These are phyloP conservation scores for Anisodus acutangulus DNA, from an alignment of 257 asterid genomes.

Conservation along the genomic window DNA sequence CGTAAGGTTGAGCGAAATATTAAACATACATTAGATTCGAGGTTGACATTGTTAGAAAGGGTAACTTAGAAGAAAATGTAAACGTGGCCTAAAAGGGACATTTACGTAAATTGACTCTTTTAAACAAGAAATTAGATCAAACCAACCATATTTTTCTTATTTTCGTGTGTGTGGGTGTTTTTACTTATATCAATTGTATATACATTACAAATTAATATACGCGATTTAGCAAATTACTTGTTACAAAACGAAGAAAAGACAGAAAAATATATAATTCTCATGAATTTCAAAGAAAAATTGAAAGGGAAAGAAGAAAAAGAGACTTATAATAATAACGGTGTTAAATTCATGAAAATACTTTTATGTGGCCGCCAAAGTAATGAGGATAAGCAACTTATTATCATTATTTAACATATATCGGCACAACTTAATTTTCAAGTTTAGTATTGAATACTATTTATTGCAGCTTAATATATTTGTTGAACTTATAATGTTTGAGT, in stretches of 20 bases:
- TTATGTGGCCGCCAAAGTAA: constrained; percentile 31
- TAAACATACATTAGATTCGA: not conserved
- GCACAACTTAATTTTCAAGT: constrained; percentile 27
- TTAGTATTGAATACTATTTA: constrained; percentile 37
- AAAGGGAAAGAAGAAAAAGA: not conserved
- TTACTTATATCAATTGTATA: not conserved
- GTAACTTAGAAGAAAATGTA: not conserved
- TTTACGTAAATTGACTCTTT: not conserved
- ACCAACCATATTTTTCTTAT: not conserved
- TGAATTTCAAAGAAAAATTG: not conserved
- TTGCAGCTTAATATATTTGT: constrained; percentile 40
- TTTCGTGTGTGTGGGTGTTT: not conserved
- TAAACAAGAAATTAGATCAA: not conserved
- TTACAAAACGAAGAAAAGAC: not conserved
- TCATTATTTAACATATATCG: constrained; percentile 31
- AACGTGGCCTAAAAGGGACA: no score
- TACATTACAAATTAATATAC: not conserved
- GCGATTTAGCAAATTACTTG: no score
- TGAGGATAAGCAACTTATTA: constrained; percentile 11
- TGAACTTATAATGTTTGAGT: constrained; percentile 35
- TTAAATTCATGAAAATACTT: not conserved
- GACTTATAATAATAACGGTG: not conserved
- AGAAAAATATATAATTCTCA: not conserved
- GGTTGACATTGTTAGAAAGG: not conserved
- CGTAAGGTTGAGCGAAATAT: no score